Evolutionary conservation across 2,329 filamentous ascomycete species (phyloP).

Genomic region (Xenoacremonium recifei): DNA sequence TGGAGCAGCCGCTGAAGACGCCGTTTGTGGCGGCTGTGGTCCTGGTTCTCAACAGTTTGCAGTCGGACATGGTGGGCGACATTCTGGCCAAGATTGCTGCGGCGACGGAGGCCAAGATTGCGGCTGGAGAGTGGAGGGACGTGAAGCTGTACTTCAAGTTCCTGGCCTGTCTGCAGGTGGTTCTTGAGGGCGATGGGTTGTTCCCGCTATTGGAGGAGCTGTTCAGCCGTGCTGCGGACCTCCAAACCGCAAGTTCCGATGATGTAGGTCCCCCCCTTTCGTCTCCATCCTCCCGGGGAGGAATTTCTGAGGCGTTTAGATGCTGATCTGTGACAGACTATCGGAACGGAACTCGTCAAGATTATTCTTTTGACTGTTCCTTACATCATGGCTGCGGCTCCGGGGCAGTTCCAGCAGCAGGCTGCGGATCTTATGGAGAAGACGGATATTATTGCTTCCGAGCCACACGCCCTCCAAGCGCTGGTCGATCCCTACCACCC

Average conservation of each 20-base stretch:
- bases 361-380: slow-evolving; percentile 94
- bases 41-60: slow-evolving; percentile 74
- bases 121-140: slow-evolving; percentile 78
- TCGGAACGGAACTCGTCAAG: slow-evolving; percentile 87
- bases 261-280: slow-evolving; percentile 83
- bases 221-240: slow-evolving; percentile 86
- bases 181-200: slow-evolving; percentile 80
- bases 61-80: slow-evolving; percentile 70
- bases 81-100: slow-evolving; percentile 63
- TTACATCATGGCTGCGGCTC: slow-evolving; percentile 77
- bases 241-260: slow-evolving; percentile 90
- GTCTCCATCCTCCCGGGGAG: neutral
- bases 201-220: slow-evolving; percentile 84
- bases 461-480: slow-evolving; percentile 79
- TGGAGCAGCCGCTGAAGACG: slow-evolving; percentile 97
- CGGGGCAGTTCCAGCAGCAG: slow-evolving; percentile 67
- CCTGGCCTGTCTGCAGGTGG: slow-evolving; percentile 77
- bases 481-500: slow-evolving; percentile 82
- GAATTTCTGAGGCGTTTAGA: neutral
- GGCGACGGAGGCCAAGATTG: slow-evolving; percentile 65
- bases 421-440: slow-evolving; percentile 82
- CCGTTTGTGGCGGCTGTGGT: slow-evolving; percentile 87
- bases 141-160: slow-evolving; percentile 91
- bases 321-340: slow-evolving; percentile 45
- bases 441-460: slow-evolving; percentile 90